Percentiles rank a stretch among this genome's conserved stretches.
phyloP scores from a whole-genome alignment of 2,329 filamentous ascomycete genomes.

The Lecanoromycetidae sp. region DNA sequence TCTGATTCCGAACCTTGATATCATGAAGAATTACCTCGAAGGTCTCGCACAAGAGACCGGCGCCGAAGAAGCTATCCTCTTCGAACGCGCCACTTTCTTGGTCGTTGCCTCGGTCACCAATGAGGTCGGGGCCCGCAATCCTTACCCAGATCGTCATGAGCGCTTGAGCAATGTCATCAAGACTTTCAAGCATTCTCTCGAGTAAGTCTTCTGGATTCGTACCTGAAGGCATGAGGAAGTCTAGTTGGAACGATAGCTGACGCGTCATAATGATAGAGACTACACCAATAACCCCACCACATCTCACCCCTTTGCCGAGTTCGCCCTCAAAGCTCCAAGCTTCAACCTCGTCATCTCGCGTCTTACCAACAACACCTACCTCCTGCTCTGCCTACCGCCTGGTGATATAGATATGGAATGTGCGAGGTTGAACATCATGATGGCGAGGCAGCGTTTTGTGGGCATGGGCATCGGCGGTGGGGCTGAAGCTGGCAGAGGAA shows the following conservation, averaged over 20 bases:
- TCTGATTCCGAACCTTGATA: constrained; percentile 80
- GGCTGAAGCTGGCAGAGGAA: background rate
- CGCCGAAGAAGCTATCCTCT: constrained; percentile 85
- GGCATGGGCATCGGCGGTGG: background rate
- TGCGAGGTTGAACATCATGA: constrained; percentile 78
- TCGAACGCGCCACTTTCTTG: constrained; percentile 90
- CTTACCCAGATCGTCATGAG: constrained; percentile 86
- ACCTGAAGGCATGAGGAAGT: background rate
- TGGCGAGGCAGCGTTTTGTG: constrained; percentile 47
- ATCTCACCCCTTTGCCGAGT: constrained; percentile 32
- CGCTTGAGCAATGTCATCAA: constrained; percentile 96
- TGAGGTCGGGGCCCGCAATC: constrained; percentile 62
- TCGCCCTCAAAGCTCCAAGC: constrained; percentile 39
- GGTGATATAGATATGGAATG: constrained; percentile 86
- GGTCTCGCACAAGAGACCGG: constrained; percentile 75
- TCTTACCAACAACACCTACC: constrained; percentile 94
- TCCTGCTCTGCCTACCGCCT: constrained; percentile 81
- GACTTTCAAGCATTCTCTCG: constrained; percentile 78
- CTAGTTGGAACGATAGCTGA: background rate
- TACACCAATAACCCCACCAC: constrained; percentile 33
- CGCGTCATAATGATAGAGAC: constrained; percentile 22
- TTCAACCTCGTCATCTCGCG: constrained; percentile 94
- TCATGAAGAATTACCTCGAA: constrained; percentile 76
- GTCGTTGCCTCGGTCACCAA: constrained; percentile 88
- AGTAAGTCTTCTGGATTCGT: constrained; percentile 25